These are phyloP conservation scores for Suillus decipiens DNA, from an alignment of 768 basidiomycete genomes.

Conservation along the genomic window DNA sequence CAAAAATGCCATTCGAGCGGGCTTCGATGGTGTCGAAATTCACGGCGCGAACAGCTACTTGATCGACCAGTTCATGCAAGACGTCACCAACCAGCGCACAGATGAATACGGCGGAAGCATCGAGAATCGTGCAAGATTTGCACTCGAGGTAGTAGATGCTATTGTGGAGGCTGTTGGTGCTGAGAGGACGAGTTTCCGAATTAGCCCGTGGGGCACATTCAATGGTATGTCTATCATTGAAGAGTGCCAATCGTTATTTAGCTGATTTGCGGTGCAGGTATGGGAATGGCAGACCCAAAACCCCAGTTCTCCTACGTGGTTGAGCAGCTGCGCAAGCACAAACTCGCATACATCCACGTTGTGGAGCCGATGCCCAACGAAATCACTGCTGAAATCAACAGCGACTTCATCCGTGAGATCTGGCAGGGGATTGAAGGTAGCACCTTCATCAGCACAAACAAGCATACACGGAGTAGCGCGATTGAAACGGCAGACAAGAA, in stretches of 20 bases:
- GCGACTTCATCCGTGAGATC: constrained; percentile 46
- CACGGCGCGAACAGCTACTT: constrained; percentile 48
- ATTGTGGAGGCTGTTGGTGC: constrained; percentile 53
- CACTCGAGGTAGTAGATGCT: constrained; percentile 54
- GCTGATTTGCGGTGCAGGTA: constrained; percentile 33
- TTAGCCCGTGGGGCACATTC: constrained; percentile 55
- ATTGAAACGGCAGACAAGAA: constrained; percentile 37
- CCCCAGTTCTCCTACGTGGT: constrained; percentile 57
- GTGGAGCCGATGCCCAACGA: constrained; percentile 38
- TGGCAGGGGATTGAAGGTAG: constrained; percentile 39
- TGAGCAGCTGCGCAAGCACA: constrained; percentile 35
- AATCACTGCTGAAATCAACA: constrained; percentile 28
- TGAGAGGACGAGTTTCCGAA: constrained; percentile 52
- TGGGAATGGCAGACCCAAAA: constrained; percentile 56
- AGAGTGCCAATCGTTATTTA: constrained; percentile 9
- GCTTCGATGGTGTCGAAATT: constrained; percentile 51
- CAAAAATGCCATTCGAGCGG: constrained; percentile 37
- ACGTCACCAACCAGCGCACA: constrained; percentile 54
- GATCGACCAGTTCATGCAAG: constrained; percentile 63
- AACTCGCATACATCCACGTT: constrained; percentile 55
- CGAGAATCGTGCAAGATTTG: constrained; percentile 59
- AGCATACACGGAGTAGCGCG: constrained; percentile 43
- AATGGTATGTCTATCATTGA: neutral
- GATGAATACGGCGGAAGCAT: constrained; percentile 72
- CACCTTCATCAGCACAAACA: constrained; percentile 45